Conservation (phyloP, 805 yeast genomes). For the Ogataea neopini region DNA sequence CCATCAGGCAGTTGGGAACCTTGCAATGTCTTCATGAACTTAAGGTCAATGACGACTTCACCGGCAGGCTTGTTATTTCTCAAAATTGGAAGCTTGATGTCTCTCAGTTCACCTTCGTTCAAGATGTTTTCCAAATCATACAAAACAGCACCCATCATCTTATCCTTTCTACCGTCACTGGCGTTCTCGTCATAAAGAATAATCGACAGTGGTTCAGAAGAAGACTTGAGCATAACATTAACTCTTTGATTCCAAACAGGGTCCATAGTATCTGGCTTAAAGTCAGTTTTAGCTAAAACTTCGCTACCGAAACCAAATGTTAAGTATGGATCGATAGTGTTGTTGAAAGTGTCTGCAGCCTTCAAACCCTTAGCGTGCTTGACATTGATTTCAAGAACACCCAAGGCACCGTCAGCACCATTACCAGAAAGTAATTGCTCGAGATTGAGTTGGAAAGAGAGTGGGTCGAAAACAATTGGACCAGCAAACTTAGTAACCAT, state of each 20-base stretch:
- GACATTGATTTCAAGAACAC: slow-evolving; percentile 73
- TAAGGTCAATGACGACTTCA: slow-evolving; percentile 63
- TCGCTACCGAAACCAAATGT: slow-evolving; percentile 61
- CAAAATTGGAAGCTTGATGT: slow-evolving; percentile 57
- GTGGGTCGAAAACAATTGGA: slow-evolving; percentile 84
- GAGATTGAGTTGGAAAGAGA: slow-evolving; percentile 88
- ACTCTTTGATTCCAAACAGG: slow-evolving; percentile 88
- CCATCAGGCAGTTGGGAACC: slow-evolving; percentile 72
- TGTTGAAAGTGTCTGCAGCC: slow-evolving; percentile 69
- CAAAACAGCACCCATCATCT: slow-evolving; percentile 73
- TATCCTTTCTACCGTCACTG: slow-evolving; percentile 67
- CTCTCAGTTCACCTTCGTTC: slow-evolving; percentile 50
- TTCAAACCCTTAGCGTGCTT: slow-evolving; percentile 67
- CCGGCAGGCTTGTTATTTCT: slow-evolving; percentile 88
- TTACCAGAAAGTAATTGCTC: slow-evolving; percentile 88
- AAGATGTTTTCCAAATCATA: slow-evolving; percentile 69
- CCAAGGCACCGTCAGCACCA: slow-evolving; percentile 77
- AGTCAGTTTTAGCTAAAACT: slow-evolving; percentile 67
- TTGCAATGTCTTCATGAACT: slow-evolving; percentile 74
- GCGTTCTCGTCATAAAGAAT: slow-evolving; percentile 71
- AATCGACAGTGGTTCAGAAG: slow-evolving; percentile 80
- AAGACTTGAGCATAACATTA: slow-evolving; percentile 66
- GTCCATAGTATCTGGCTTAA: slow-evolving; percentile 60
- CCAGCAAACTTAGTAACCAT: slow-evolving; percentile 87
- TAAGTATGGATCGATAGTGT: slow-evolving; percentile 89